A percentile compares a stretch with the other conserved stretches of the same genome.
phyloP scores from a whole-genome alignment of 352 stramenopile species.

The Phytophthora citrophthora region DNA sequence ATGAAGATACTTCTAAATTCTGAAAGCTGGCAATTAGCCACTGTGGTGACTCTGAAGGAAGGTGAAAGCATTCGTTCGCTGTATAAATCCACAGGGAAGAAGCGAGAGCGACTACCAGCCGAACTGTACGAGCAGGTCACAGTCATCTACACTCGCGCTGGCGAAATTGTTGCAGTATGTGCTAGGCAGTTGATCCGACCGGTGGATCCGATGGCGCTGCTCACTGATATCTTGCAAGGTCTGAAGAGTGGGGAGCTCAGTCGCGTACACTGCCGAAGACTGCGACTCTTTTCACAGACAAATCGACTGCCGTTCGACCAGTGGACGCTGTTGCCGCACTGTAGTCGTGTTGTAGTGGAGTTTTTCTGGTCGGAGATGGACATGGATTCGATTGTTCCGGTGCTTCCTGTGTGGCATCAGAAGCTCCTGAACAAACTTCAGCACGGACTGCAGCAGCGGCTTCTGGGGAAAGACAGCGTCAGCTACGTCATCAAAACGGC shows the following conservation, averaged over 20 bases:
- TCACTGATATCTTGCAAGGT: constrained; percentile 40
- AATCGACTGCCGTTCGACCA: constrained; percentile 59
- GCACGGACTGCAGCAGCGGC: constrained; percentile 50
- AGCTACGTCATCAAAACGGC: constrained; percentile 48
- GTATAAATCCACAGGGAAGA: constrained; percentile 15
- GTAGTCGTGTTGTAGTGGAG: constrained; percentile 42
- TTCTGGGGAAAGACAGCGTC: constrained; percentile 65
- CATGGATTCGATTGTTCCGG: background rate
- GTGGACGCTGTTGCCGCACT: constrained; percentile 46
- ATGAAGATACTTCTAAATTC: constrained; percentile 53
- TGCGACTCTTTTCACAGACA: constrained; percentile 58
- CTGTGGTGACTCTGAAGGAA: constrained; percentile 29
- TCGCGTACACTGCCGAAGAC: constrained; percentile 49
- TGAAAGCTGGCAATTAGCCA: constrained; percentile 65
- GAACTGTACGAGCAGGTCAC: constrained; percentile 65
- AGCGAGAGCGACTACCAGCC: constrained; percentile 7
- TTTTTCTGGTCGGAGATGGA: constrained; percentile 41
- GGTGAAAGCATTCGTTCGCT: constrained; percentile 15
- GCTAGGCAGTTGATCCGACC: constrained; percentile 62
- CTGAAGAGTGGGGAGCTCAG: constrained; percentile 31
- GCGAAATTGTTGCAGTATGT: constrained; percentile 62
- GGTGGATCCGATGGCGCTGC: constrained; percentile 36
- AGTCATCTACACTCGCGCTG: constrained; percentile 43
- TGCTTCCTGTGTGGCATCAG: constrained; percentile 53
- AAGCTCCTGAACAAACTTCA: constrained; percentile 54